Percentiles rank a stretch among this genome's conserved stretches.
Conservation (phyloP, 2,329 filamentous ascomycete genomes). For the Grosmannia huntii region DNA sequence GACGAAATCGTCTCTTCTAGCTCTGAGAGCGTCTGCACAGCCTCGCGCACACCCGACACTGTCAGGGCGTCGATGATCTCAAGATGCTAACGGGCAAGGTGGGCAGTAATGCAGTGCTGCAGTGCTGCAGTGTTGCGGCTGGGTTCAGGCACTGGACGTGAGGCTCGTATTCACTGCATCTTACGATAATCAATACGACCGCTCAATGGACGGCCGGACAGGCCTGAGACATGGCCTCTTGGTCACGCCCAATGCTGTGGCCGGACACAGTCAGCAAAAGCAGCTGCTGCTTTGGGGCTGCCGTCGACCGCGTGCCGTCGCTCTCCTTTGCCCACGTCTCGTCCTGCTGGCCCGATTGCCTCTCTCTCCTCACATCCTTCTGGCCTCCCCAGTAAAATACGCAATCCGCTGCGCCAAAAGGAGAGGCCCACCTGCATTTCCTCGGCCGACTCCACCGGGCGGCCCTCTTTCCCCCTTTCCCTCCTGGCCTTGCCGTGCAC, state of each 20-base stretch:
- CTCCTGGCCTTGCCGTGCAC: neutral
- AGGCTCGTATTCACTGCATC: too few species aligned
- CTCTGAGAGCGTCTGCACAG: neutral
- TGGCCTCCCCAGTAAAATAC: neutral
- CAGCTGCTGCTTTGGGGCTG: too few species aligned
- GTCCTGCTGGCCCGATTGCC: neutral
- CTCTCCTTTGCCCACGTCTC: neutral
- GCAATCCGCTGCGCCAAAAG: neutral
- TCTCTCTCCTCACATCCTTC: neutral
- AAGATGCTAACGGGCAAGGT: too few species aligned
- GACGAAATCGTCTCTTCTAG: too few species aligned
- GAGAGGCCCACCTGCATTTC: neutral
- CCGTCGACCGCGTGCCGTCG: neutral
- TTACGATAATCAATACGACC: too few species aligned
- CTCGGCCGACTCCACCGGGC: neutral
- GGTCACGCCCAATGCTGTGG: neutral
- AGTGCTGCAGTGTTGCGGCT: too few species aligned
- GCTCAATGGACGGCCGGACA: too few species aligned
- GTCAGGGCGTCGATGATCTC: too few species aligned
- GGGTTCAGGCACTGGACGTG: too few species aligned
- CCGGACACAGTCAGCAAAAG: too few species aligned
- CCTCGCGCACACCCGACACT: neutral
- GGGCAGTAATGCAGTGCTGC: too few species aligned
- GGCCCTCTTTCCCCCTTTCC: neutral
- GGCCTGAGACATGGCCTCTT: neutral